Evolutionary conservation across 2,329 filamentous ascomycete species (phyloP).

Genomic region (Aspergillus cejpii): DNA sequence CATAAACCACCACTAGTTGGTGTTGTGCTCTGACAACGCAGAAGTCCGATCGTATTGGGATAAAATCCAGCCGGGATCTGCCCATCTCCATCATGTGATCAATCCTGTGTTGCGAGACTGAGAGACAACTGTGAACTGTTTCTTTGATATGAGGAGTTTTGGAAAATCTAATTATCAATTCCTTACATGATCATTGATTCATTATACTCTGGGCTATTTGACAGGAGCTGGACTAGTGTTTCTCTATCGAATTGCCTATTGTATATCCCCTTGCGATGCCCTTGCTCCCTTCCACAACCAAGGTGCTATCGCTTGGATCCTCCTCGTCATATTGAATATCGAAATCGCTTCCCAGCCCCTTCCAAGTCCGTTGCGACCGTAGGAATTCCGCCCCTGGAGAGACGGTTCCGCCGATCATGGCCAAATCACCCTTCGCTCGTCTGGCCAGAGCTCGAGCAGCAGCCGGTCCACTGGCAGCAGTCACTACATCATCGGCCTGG

Average conservation of each 20-base stretch:
- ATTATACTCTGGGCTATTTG: background rate
- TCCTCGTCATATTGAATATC: constrained; percentile 55
- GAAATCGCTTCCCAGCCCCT: constrained; percentile 83
- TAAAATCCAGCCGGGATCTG: constrained; percentile 18
- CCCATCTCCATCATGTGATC: constrained; percentile 22
- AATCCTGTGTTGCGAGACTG: background rate
- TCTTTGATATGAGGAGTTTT: background rate
- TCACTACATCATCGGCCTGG: constrained; percentile 19
- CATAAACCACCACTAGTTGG: background rate
- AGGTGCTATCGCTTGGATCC: constrained; percentile 47
- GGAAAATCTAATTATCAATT: background rate
- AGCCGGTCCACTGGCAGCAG: constrained; percentile 21
- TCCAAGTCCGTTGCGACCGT: constrained; percentile 77
- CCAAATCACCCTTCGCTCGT: constrained; percentile 62
- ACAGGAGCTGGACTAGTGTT: constrained; percentile 21
- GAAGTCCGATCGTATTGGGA: constrained; percentile 12
- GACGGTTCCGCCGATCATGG: constrained; percentile 74
- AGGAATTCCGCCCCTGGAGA: constrained; percentile 89
- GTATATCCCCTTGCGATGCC: constrained; percentile 86
- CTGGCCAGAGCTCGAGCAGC: constrained; percentile 52
- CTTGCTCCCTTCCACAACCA: constrained; percentile 76
- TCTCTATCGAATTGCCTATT: constrained; percentile 54
- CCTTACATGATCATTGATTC: background rate
- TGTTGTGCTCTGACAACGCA: constrained; percentile 21
- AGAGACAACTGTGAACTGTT: background rate